These are phyloP conservation scores for Cladophialophora immunda DNA, from an alignment of 2,329 filamentous ascomycete species.

Conservation along the genomic window DNA sequence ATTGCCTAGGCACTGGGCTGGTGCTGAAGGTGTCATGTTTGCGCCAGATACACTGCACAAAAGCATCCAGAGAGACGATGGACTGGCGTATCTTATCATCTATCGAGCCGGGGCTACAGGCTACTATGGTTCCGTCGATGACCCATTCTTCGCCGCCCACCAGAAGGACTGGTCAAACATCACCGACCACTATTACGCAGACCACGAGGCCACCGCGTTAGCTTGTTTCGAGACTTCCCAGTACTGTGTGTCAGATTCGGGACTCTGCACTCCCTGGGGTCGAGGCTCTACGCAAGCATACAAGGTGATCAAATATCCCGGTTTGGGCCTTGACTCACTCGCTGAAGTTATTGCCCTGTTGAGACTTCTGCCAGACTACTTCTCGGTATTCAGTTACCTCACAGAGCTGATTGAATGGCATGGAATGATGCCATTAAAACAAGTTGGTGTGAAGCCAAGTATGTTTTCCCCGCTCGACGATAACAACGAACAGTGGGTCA, in stretches of 20 bases:
- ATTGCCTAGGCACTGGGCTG: neutral
- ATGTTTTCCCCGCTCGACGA: neutral
- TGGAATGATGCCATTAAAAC: neutral
- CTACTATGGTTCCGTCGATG: neutral
- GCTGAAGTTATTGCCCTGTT: neutral
- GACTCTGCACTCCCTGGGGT: neutral
- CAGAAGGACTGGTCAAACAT: neutral
- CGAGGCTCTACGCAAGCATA: neutral
- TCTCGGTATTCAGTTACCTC: neutral
- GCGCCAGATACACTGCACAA: neutral
- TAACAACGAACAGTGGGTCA: neutral
- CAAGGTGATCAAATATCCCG: neutral
- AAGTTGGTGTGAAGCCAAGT: neutral
- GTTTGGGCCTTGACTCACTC: neutral
- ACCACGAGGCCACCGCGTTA: neutral
- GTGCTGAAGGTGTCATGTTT: neutral
- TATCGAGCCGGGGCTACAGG: neutral
- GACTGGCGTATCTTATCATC: neutral
- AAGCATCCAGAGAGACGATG: neutral
- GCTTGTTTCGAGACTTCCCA: neutral
- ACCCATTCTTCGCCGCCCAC: neutral
- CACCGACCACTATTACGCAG: neutral
- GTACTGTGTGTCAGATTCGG: neutral
- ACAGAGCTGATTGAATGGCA: neutral
- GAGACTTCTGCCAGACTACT: neutral